These are phyloP conservation scores for Solanum corneliomulleri DNA, from an alignment of 257 asterid species.

Conservation along the genomic window DNA sequence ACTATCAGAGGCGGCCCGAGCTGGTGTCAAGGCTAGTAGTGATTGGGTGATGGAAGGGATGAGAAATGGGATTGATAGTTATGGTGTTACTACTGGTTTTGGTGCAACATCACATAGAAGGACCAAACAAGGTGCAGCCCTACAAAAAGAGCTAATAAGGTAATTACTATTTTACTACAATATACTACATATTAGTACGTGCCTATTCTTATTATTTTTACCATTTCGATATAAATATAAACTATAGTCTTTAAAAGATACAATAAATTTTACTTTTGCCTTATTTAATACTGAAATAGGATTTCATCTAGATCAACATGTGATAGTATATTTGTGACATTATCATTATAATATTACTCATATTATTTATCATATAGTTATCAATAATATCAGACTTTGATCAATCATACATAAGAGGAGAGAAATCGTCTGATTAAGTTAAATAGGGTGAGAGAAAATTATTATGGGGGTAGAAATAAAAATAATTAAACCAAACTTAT, in stretches of 20 bases:
- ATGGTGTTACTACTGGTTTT: constrained; percentile 35
- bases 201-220: background rate
- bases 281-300: background rate
- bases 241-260: background rate
- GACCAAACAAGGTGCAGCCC: constrained; percentile 30
- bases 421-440: too few relatives aligned
- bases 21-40: constrained; percentile 30
- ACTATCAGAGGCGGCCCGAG: constrained; percentile 26
- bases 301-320: background rate
- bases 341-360: background rate
- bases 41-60: constrained; percentile 34
- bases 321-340: background rate
- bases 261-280: background rate
- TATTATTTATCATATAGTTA: background rate
- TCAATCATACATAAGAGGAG: too few relatives aligned
- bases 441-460: background rate
- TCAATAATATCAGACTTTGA: background rate
- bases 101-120: constrained; percentile 36
- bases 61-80: constrained; percentile 25
- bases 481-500: background rate
- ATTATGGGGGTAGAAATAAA: background rate
- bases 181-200: background rate
- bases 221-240: background rate
- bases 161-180: background rate
- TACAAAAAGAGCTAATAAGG: constrained; percentile 33